Base-by-base conservation (phyloP, 169 alveolate species). In the Plasmodium relictum region DNA sequence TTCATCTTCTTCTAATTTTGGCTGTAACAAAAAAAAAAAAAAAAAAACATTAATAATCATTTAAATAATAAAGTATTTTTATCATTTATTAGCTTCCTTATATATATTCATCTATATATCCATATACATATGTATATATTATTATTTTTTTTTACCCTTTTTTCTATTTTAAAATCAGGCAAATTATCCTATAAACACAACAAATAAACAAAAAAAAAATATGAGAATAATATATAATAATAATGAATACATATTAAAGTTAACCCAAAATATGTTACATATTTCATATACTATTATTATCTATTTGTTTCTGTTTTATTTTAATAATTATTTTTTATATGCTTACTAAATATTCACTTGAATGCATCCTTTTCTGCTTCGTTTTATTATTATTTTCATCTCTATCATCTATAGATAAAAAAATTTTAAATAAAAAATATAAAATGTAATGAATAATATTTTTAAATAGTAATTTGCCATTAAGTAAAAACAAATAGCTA, bases 1-100 rank as follows among this genome's bases (percentile, higher is more conserved):
- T 12, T 52, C 89, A 10, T 87, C 93, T 12, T 88, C 89, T 44
- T 69, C 92, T 39, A 88, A 31, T 54, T 88, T 91, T 16, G 96
- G 96, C 72, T 94, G 66, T 54, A 42, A 18, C 6, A 45, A 22
- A 52, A 14, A 37, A 22, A 44, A 54, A 54, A 54, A 54, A 54
- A 54, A 31, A 31, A 2, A 31, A 31, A 31, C 3, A 31, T 3
- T 31, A 31, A 31, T 31, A 31, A 31, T 31, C 39, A 31, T 31
- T 31, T 2, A 31, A 31, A 31, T 31, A 31, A 31, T 31, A 31
- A 31, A 3, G 39, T 31, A 31, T 31, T 31, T 31, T 2, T 31
- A 3, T 31, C 1, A 31, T 31, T 31, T 31, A 31, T 31, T 16
- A 54, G 63, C 63, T 54, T 18, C 14, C 9, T 18, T 54, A 18